phyloP scores from a whole-genome alignment of 1,139 yeast species.

The Kodamaea anthophila region DNA sequence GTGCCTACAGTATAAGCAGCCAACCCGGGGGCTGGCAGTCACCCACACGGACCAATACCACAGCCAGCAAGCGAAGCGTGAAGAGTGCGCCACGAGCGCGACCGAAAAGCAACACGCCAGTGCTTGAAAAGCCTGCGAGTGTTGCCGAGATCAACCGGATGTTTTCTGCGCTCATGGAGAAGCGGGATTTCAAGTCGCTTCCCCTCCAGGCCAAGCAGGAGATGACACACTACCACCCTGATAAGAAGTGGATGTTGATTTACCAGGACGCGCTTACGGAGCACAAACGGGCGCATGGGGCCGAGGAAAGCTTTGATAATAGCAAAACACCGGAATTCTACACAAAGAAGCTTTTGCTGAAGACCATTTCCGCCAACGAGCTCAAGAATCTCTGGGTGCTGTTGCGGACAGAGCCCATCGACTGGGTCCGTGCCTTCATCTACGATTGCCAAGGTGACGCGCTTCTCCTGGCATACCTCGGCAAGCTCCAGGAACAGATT shows the following conservation, averaged over 20 bases:
- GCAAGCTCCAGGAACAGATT: conserved; percentile 36
- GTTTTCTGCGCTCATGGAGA: conserved; percentile 69
- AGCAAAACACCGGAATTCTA: conserved; percentile 65
- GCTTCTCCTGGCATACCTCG: conserved; percentile 49
- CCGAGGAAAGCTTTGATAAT: conserved; percentile 25
- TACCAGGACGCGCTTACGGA: conserved; percentile 83
- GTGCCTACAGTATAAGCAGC: conserved; percentile 28
- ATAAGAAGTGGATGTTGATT: conserved; percentile 88
- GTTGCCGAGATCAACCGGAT: conserved; percentile 56
- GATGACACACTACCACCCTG: conserved; percentile 67
- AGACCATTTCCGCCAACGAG: conserved; percentile 62
- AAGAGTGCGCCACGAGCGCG: too few species aligned
- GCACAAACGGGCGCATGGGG: conserved; percentile 37
- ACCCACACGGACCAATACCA: too few species aligned
- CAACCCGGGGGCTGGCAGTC: background rate
- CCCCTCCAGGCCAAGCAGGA: conserved; percentile 76
- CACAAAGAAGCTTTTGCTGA: conserved; percentile 68
- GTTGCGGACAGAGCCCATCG: conserved; percentile 82
- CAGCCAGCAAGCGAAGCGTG: too few species aligned
- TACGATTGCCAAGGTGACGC: conserved; percentile 85
- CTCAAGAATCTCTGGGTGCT: conserved; percentile 86
- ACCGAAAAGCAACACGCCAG: too few species aligned
- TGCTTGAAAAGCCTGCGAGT: conserved; percentile 42
- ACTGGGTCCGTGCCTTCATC: conserved; percentile 77
- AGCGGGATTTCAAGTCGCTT: conserved; percentile 73